These are phyloP conservation scores for Echinosphaeria canescens DNA, from an alignment of 2,329 filamentous ascomycete species.

Conservation along the genomic window DNA sequence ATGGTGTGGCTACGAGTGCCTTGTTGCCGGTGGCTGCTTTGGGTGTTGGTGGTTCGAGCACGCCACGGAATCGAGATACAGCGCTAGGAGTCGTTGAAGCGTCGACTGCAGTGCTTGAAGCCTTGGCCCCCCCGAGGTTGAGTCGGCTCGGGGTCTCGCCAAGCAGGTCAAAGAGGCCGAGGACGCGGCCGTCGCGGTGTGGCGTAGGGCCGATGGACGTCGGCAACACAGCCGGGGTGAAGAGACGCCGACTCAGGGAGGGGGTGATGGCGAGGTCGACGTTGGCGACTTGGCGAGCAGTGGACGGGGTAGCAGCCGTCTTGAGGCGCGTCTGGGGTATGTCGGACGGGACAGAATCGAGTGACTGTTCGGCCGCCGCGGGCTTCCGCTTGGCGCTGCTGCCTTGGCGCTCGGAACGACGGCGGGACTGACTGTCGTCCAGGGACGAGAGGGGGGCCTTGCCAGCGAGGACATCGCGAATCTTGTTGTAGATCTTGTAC, in stretches of 20 bases:
- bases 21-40: no score
- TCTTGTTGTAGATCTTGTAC: slow-evolving; percentile 55
- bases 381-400: slow-evolving; percentile 10
- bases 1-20: slow-evolving; percentile 1
- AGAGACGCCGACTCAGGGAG: slow-evolving; percentile 31
- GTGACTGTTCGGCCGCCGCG: slow-evolving; percentile 9
- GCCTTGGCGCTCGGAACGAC: no score
- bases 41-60: no score
- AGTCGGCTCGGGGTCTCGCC: slow-evolving; percentile 24
- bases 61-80: no score
- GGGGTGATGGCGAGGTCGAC: slow-evolving; percentile 27
- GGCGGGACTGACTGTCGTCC: no score
- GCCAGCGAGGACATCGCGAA: slow-evolving; percentile 34
- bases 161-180: slow-evolving; percentile 58
- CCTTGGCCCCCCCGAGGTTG: slow-evolving; percentile 10
- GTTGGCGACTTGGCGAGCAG: no score
- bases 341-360: no score
- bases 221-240: slow-evolving; percentile 29
- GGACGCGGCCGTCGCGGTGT: slow-evolving; percentile 54
- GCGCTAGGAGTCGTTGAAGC: slow-evolving; percentile 18
- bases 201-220: slow-evolving; percentile 57
- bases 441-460: slow-evolving; percentile 19
- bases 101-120: slow-evolving; percentile 10
- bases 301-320: slow-evolving; percentile 9
- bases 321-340: slow-evolving; percentile 30